phyloP scores from a whole-genome alignment of 2,329 filamentous ascomycete species.

The Xylaria sp. region DNA sequence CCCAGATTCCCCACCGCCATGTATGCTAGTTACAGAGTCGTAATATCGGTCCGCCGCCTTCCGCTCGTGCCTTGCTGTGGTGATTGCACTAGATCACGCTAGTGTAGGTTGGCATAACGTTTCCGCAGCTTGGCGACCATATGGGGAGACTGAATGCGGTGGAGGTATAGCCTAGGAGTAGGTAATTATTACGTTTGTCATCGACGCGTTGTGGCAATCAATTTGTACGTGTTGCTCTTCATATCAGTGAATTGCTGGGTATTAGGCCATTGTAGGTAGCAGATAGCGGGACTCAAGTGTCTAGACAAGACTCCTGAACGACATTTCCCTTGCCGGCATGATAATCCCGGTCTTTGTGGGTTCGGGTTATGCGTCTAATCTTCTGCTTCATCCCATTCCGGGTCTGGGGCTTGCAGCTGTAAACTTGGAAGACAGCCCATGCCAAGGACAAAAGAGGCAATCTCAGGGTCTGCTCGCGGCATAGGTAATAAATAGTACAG shows the following conservation, averaged over 20 bases:
- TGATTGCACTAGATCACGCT: slow-evolving; percentile 1
- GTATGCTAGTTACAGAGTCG: slow-evolving; percentile 10
- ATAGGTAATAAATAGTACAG: slow-evolving; percentile 8
- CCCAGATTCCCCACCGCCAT: slow-evolving; percentile 15
- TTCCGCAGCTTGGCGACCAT: slow-evolving; percentile 17
- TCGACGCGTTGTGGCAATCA: neutral
- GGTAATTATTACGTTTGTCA: neutral
- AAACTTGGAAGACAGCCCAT: neutral
- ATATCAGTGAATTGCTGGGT: neutral
- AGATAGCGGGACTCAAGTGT: neutral
- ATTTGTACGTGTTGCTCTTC: neutral
- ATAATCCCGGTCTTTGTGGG: slow-evolving; percentile 23
- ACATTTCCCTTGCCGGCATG: neutral
- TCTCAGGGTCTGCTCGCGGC: too few relatives aligned
- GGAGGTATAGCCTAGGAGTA: neutral
- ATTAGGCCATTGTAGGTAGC: neutral
- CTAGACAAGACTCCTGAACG: neutral
- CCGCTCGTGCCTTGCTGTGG: slow-evolving; percentile 15
- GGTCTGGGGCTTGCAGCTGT: neutral
- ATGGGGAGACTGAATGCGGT: neutral
- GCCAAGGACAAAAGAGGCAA: slow-evolving; percentile 13
- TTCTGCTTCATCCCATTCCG: slow-evolving; percentile 5
- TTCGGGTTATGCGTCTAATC: slow-evolving; percentile 20
- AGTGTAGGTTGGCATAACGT: slow-evolving; percentile 11
- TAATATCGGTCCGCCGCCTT: slow-evolving; percentile 27